These are phyloP conservation scores for Ambrosia trifida DNA, from an alignment of 129 eudicot species.

Conservation along the genomic window DNA sequence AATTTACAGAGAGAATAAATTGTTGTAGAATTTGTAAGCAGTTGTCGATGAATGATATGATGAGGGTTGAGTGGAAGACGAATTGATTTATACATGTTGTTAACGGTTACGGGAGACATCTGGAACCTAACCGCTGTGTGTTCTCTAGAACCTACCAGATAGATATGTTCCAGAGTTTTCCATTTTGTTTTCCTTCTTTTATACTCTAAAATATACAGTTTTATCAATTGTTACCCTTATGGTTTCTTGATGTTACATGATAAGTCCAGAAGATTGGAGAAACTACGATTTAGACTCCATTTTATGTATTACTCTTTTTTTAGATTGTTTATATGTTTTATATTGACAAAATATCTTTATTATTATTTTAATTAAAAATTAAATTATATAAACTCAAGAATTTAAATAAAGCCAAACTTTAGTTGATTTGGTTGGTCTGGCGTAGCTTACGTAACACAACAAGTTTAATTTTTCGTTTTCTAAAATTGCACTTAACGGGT, in stretches of 20 bases:
- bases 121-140: slow-evolving; percentile 11
- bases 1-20: not conserved
- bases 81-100: slow-evolving; percentile 9
- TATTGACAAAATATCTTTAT: too few relatives aligned
- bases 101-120: slow-evolving; percentile 20
- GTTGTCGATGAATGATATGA: not conserved
- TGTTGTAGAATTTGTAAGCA: not conserved
- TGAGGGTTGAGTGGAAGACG: not conserved
- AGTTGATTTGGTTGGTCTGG: too few relatives aligned
- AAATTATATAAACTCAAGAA: too few relatives aligned
- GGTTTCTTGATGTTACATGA: slow-evolving; percentile 1
- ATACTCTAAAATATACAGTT: not conserved
- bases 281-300: not conserved
- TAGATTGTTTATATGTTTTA: too few relatives aligned
- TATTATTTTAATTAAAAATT: too few relatives aligned
- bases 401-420: too few relatives aligned
- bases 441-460: too few relatives aligned
- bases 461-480: too few relatives aligned
- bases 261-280: slow-evolving; percentile 5
- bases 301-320: too few relatives aligned
- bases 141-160: slow-evolving; percentile 26
- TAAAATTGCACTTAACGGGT: too few relatives aligned
- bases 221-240: not conserved
- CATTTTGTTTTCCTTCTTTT: not conserved
- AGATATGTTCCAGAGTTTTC: slow-evolving; percentile 14